Evolutionary conservation across 2,329 filamentous ascomycete species (phyloP).

Genomic region (Pleoardoris graminearum): DNA sequence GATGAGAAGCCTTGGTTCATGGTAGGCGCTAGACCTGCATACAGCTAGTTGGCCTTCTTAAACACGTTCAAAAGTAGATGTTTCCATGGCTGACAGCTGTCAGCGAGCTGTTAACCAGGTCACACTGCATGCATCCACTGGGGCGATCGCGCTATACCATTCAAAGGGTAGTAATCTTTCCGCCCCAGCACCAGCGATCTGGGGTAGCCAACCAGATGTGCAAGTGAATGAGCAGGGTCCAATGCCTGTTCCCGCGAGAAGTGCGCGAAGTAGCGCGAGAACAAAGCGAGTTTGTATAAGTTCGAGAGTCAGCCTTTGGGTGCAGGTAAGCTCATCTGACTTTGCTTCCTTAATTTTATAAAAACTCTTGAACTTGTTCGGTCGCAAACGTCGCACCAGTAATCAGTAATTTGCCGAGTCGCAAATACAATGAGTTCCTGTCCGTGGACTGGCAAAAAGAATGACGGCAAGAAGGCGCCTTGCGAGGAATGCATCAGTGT

Average conservation of each 20-base stretch:
- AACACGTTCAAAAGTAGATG: too few relatives aligned
- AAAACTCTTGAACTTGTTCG: neutral
- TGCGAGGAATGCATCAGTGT: constrained; percentile 4
- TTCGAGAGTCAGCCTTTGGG: neutral
- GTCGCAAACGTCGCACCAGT: too few relatives aligned
- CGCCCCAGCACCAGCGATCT: neutral
- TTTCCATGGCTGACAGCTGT: too few relatives aligned
- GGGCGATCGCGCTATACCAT: too few relatives aligned
- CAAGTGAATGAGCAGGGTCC: neutral
- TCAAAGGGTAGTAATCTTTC: neutral
- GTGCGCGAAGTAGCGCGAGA: constrained; percentile 2
- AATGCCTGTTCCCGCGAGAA: neutral
- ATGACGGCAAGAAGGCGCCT: neutral
- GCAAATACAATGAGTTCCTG: neutral
- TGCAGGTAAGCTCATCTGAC: neutral
- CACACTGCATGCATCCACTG: too few relatives aligned
- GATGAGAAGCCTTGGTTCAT: neutral
- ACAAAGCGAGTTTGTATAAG: neutral
- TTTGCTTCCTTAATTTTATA: neutral
- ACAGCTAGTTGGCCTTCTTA: too few relatives aligned
- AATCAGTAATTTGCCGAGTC: neutral
- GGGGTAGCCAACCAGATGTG: neutral
- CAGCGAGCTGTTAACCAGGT: too few relatives aligned
- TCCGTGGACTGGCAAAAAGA: neutral
- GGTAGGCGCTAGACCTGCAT: too few relatives aligned